These are phyloP conservation scores for Bromus sterilis DNA, from an alignment of 176 grass and related monocot species.

Conservation along the genomic window DNA sequence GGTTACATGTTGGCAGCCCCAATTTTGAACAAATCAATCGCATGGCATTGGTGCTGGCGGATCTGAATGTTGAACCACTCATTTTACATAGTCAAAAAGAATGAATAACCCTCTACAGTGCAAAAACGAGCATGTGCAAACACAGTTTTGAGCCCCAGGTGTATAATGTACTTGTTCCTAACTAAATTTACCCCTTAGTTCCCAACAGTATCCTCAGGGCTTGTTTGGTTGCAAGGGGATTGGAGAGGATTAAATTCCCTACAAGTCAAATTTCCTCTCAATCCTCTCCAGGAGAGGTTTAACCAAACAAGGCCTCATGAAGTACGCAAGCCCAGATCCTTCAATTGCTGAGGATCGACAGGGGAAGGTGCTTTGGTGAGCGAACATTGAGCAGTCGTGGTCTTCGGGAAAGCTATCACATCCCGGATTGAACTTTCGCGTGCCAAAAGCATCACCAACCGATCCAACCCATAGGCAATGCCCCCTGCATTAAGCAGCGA, in stretches of 20 bases:
- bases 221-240: too few relatives aligned
- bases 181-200: background rate
- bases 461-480: conserved; percentile 93
- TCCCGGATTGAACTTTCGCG: conserved; percentile 76
- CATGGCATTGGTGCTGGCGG: background rate
- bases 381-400: conserved; percentile 82
- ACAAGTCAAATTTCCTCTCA: too few relatives aligned
- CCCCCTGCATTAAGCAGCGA: conserved; percentile 43
- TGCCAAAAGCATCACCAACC: conserved; percentile 94
- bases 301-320: too few relatives aligned
- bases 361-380: conserved; percentile 80
- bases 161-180: background rate
- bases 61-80: background rate
- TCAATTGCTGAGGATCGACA: conserved; percentile 74
- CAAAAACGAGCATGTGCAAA: conserved; percentile 4
- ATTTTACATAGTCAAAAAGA: background rate
- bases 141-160: background rate
- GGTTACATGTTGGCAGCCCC: background rate
- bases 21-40: background rate
- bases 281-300: too few relatives aligned
- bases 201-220: background rate
- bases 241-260: too few relatives aligned
- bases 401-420: conserved; percentile 96
- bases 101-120: background rate
- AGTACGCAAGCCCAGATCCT: conserved; percentile 52